Conservation (phyloP, 805 yeast genomes). For the Starmerella vitae region DNA sequence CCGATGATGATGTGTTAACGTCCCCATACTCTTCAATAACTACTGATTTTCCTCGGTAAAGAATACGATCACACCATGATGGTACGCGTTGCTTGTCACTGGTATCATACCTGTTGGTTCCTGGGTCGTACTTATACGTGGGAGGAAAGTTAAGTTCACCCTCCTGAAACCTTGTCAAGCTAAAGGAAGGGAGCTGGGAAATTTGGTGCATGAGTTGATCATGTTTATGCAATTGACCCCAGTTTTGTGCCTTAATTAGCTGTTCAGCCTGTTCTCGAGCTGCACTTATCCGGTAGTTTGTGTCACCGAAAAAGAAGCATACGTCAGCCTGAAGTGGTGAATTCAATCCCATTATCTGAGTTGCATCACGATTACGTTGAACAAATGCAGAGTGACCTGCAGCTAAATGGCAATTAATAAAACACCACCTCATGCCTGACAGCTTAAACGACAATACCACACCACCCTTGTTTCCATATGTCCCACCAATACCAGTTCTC, state of each 20-base stretch:
- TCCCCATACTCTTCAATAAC: conserved; percentile 49
- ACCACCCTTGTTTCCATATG: conserved; percentile 65
- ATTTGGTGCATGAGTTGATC: conserved; percentile 76
- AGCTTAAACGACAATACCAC: conserved; percentile 54
- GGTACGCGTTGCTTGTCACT: conserved; percentile 89
- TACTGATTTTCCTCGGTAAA: conserved; percentile 48
- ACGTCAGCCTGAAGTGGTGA: conserved; percentile 63
- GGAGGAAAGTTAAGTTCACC: conserved; percentile 71
- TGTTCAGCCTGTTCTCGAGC: conserved; percentile 57
- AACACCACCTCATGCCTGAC: conserved; percentile 58
- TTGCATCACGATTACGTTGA: conserved; percentile 78
- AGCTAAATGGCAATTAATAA: conserved; percentile 78
- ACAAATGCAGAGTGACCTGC: conserved; percentile 76
- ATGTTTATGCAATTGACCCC: conserved; percentile 40
- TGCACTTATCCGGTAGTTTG: conserved; percentile 69
- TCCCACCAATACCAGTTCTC: conserved; percentile 90
- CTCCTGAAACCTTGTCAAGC: conserved; percentile 69
- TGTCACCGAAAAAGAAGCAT: conserved; percentile 84
- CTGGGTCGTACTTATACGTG: conserved; percentile 87
- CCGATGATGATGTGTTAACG: conserved; percentile 45
- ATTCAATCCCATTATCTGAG: conserved; percentile 40
- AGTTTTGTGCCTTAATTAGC: conserved; percentile 37
- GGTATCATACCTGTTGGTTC: conserved; percentile 68
- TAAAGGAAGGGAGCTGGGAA: conserved; percentile 47
- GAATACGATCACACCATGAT: conserved; percentile 92